Evolutionary conservation across 352 stramenopile genomes (phyloP).

Genomic region (Globisporangium takayamanum): DNA sequence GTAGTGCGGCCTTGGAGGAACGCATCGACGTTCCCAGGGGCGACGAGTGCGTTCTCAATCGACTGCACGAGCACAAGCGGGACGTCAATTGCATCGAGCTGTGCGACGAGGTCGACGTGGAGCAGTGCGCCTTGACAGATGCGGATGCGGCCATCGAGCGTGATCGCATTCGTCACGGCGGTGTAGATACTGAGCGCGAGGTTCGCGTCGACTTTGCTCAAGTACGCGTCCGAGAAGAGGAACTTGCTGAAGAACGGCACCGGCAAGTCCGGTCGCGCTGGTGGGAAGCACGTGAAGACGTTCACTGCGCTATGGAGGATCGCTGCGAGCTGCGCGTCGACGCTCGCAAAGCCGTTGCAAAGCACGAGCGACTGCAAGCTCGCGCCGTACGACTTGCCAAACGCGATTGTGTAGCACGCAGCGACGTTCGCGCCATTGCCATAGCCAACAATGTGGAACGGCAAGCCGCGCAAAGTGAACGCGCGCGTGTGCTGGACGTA

Average conservation of each 20-base stretch:
- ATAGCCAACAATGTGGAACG: constrained; percentile 87
- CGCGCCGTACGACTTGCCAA: constrained; percentile 33
- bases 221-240: constrained; percentile 89
- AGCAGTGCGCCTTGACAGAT: constrained; percentile 75
- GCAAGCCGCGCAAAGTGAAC: constrained; percentile 59
- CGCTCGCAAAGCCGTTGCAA: constrained; percentile 81
- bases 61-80: constrained; percentile 86
- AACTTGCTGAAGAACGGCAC: constrained; percentile 88
- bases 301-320: constrained; percentile 80
- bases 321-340: constrained; percentile 69
- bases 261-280: constrained; percentile 72
- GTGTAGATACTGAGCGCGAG: constrained; percentile 91
- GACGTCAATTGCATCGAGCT: constrained; percentile 49
- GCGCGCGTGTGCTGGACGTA: constrained; percentile 60
- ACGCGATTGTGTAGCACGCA: constrained; percentile 50
- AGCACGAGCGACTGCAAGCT: constrained; percentile 69
- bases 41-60: constrained; percentile 85
- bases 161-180: constrained; percentile 89
- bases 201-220: constrained; percentile 78
- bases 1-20: constrained; percentile 81
- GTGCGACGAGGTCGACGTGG: constrained; percentile 57
- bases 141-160: constrained; percentile 79
- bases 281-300: constrained; percentile 80
- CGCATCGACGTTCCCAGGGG: constrained; percentile 84
- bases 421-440: constrained; percentile 87